Evolutionary conservation across 495 filamentous ascomycete species (phyloP), one percentile per base, ranked within the genome.

Genomic region (Aspergillus sclerotiicarbonarius): DNA sequence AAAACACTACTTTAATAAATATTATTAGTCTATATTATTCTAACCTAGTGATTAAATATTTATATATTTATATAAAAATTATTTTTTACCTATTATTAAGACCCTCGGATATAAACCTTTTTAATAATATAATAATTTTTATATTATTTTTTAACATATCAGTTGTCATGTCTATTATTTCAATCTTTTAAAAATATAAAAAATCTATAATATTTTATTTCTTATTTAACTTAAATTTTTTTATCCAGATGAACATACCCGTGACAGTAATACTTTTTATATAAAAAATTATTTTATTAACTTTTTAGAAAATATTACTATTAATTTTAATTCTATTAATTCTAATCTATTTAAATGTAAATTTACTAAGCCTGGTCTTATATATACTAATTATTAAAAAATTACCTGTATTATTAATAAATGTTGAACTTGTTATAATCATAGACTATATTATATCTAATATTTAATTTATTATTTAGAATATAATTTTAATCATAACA

Each of bases 261-360:
- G 19, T 15, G 12, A 29, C 25, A 50, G 15, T 6, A 33, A 6
- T 33, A 33, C 10, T 33, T 33, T 33, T 33, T 33, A 6, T 33
- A 49, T 25, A 49, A 49, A 25, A 2, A 21, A 49, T 49, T 20
- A 49, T 49, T 20, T 49, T 20, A 3, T 49, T 49, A 32, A 49
- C 19, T 3, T 6, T 33, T 33, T 33, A 33, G 10, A n/a, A n/a
- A n/a, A n/a, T n/a, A n/a, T n/a, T n/a, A n/a, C n/a, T n/a, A n/a
- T n/a, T n/a, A n/a, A n/a, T n/a, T n/a, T n/a, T n/a, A n/a, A n/a
- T n/a, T n/a, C n/a, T n/a, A 33, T 33, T 6, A 33, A 33, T 33
- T 33, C 4, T 53, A 53, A 35, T 35, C 15, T 30, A 53, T 35
- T 29, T n/a, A 51, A 16, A 51, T 8, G 21, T 6, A 8, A 8